Conservation (phyloP, 257 asterid genomes). For the Nicotiana sylvestris region DNA sequence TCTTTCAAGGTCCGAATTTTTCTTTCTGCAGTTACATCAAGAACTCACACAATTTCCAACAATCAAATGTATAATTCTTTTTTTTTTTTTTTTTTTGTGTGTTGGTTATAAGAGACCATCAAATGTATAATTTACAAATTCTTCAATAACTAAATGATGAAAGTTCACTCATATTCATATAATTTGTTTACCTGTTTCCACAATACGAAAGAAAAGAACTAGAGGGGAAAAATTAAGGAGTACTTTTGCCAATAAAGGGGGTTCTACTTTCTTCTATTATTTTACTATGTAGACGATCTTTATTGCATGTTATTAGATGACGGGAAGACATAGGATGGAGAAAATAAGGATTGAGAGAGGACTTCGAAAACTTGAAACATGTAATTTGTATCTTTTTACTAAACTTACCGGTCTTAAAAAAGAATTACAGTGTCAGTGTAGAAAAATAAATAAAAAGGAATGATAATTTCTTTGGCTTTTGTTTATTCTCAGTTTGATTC, state of each 20-base stretch:
- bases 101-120: too few species aligned
- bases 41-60: too few species aligned
- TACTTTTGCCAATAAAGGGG: neutral
- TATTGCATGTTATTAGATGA: neutral
- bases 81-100: too few species aligned
- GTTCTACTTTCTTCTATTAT: neutral
- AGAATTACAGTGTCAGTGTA: neutral
- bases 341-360: neutral
- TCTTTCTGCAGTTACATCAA: too few species aligned
- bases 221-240: neutral
- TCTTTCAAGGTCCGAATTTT: too few species aligned
- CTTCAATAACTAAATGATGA: too few species aligned
- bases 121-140: too few species aligned
- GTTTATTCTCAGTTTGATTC: neutral
- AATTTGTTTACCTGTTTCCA: too few species aligned
- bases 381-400: neutral
- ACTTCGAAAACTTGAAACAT: neutral
- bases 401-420: neutral
- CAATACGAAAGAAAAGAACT: neutral
- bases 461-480: neutral
- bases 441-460: neutral
- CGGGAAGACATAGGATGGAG: neutral
- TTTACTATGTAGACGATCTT: neutral
- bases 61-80: too few species aligned
- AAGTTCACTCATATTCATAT: too few species aligned